phyloP scores from a whole-genome alignment of 495 filamentous ascomycete genomes.

The Podospora anserina region DNA sequence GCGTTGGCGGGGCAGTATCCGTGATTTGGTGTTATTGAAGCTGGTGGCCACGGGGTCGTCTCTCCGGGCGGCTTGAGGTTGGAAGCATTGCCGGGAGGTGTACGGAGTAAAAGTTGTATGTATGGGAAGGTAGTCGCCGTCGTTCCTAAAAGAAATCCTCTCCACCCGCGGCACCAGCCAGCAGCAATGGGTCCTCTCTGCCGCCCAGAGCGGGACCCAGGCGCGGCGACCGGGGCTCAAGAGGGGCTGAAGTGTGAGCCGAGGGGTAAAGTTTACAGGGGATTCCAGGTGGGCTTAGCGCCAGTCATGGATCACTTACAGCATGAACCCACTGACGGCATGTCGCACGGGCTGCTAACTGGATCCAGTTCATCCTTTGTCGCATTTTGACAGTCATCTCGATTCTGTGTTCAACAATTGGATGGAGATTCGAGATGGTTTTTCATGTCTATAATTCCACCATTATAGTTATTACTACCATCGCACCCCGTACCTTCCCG shows the following conservation, averaged over 20 bases:
- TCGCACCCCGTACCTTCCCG: background rate
- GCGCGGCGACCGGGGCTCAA: slow-evolving; percentile 15
- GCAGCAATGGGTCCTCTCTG: slow-evolving; percentile 1
- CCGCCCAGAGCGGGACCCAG: slow-evolving; percentile 4
- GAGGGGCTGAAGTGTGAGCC: slow-evolving; percentile 17
- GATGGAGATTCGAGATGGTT: background rate
- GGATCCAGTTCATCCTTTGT: background rate
- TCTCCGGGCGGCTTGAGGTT: slow-evolving; percentile 10
- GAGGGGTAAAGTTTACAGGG: slow-evolving; percentile 18
- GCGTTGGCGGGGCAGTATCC: background rate
- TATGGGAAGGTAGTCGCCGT: slow-evolving; percentile 11
- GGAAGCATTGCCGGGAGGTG: slow-evolving; percentile 13
- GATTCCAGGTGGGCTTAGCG: background rate
- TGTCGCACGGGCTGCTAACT: background rate
- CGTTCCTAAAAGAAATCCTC: slow-evolving; percentile 23
- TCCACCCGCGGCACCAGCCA: slow-evolving; percentile 9
- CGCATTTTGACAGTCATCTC: background rate
- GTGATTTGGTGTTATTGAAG: slow-evolving; percentile 1
- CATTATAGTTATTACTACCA: background rate
- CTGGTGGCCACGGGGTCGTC: slow-evolving; percentile 4
- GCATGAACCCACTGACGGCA: background rate
- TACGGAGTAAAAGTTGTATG: background rate
- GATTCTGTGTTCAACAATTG: background rate
- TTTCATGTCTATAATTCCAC: background rate
- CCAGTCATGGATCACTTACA: background rate